phyloP scores from a whole-genome alignment of 1,284 basidiomycete species.

The Tilletia horrida region DNA sequence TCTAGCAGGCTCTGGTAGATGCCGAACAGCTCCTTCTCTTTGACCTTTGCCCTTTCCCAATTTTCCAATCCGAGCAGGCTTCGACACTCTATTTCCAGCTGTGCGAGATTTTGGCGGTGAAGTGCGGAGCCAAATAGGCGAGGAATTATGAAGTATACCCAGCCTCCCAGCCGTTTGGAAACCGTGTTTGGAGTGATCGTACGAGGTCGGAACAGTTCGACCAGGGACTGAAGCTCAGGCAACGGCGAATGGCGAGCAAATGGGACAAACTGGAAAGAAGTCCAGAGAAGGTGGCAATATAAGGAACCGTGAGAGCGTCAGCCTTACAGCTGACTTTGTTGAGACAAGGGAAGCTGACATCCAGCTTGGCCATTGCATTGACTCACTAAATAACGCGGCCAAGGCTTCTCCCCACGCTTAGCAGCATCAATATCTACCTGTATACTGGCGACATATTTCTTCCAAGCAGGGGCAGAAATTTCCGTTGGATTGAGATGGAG shows the following conservation, averaged over 20 bases:
- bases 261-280: conserved; percentile 16
- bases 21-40: conserved; percentile 6
- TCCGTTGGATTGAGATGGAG: conserved; percentile 38
- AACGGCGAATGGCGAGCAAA: conserved; percentile 20
- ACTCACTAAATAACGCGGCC: conserved; percentile 24
- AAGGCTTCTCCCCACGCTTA: conserved; percentile 25
- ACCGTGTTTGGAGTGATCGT: conserved; percentile 20
- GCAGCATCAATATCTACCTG: conserved; percentile 56
- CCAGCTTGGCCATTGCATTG: neutral
- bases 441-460: conserved; percentile 62
- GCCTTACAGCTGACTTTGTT: no score
- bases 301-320: no score
- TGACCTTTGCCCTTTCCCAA: neutral
- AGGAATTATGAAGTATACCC: conserved; percentile 12
- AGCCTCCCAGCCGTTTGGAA: conserved; percentile 8
- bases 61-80: neutral
- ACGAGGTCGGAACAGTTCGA: conserved; percentile 6
- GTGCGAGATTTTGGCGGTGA: neutral
- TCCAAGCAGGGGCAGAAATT: conserved; percentile 61
- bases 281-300: no score
- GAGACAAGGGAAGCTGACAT: neutral
- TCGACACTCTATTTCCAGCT: neutral
- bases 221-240: conserved; percentile 15
- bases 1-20: neutral
- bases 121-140: neutral